A percentile compares a stretch with the other conserved stretches of the same genome.
These are phyloP conservation scores for Chenopodium album DNA, from an alignment of 148 eudicot genomes.

Conservation along the genomic window DNA sequence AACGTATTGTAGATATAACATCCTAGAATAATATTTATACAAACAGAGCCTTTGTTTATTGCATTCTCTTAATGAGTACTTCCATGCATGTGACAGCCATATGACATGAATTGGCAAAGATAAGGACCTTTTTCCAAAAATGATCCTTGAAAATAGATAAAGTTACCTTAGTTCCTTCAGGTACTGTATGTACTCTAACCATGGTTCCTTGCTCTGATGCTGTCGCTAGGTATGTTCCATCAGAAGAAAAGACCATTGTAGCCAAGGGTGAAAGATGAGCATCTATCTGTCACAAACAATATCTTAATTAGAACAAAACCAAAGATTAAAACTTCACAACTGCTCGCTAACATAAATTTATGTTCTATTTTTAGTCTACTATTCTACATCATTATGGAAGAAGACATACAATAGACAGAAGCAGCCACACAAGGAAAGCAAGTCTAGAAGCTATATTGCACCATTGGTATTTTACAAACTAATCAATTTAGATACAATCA, in stretches of 20 bases:
- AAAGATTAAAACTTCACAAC: background rate
- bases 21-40: background rate
- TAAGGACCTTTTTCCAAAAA: background rate
- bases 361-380: background rate
- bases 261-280: slow-evolving; percentile 90
- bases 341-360: background rate
- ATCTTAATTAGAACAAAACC: slow-evolving; percentile 9
- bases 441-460: background rate
- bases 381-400: background rate
- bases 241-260: slow-evolving; percentile 72
- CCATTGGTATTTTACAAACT: background rate
- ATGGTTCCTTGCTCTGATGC: slow-evolving; percentile 98
- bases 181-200: slow-evolving; percentile 72
- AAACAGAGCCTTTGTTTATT: background rate
- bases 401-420: background rate
- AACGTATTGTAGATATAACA: background rate
- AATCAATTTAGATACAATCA: too few relatives aligned
- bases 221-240: slow-evolving; percentile 82
- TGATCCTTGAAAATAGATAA: background rate
- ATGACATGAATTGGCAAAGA: slow-evolving; percentile 10
- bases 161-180: slow-evolving; percentile 84
- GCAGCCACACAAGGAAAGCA: background rate
- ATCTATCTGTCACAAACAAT: slow-evolving; percentile 59
- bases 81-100: background rate
- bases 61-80: background rate